Evolutionary conservation across 2,329 filamentous ascomycete genomes (phyloP), one percentile per base, ranked within the genome.

Genomic region (Paecilomyces dactylethromorphus): DNA sequence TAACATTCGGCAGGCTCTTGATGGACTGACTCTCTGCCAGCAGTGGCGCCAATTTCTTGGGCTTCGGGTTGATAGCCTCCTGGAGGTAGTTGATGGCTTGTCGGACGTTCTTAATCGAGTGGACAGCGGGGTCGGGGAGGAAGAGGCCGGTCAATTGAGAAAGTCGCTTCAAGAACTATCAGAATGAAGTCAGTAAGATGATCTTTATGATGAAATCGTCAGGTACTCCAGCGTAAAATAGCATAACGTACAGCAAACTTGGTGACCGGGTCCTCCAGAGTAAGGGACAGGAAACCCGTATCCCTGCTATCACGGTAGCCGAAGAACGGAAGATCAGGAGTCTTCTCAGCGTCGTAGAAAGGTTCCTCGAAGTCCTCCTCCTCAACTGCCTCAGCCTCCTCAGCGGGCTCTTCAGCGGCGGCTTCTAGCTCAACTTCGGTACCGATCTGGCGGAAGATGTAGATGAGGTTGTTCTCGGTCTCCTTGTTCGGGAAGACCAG

Each of bases 101-200:
- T 58, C 79, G 77, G 39, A 85, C 78, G 8, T 81, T 86, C 56
- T 73, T 74, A 61, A 85, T 79, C 52, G 79, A 77, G 55, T 78
- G 76, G 61, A 95, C 82, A 64, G 83, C 82, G 53, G 84, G 79
- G 74, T 97, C 93, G 15, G 89, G 81, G 64, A 96, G 80, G 60
- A 85, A 83, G 61, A 87, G 84, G 61, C 91, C 90, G n/a, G 88
- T 92, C 60, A 96, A 81, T 72, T 94, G 89, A 72, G 88, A 85
- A 61, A 92, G 78, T 60, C 91, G 87, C 77, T 96, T 96, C 68
- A 87, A 78, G 64, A 94, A 82, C 92, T 97, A 65, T 26, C 32
- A 22, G 32, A 15, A n/a, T 21, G 5, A 35, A 31, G 53, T 64
- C 63, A 62, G 62, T 10, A 24, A 54, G 33, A 21, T 21, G 11